A percentile compares a stretch with the other conserved stretches of the same genome.
Conservation (phyloP, 2,329 filamentous ascomycete species). For the Trichoderma brevicompactum region DNA sequence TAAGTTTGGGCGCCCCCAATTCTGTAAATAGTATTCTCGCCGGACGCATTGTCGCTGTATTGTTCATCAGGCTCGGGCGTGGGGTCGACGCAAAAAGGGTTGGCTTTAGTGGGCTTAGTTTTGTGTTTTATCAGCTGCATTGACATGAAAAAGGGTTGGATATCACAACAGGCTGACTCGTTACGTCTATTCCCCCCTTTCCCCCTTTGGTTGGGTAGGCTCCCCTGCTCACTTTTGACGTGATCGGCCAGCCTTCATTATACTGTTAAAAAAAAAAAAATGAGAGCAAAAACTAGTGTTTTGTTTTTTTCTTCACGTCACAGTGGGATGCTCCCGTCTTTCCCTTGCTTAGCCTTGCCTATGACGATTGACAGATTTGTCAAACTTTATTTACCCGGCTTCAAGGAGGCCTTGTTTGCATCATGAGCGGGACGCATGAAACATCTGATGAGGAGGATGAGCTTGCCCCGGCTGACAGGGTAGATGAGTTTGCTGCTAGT, state of each 20-base stretch:
- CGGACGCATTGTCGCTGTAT: background rate
- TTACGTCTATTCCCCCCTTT: background rate
- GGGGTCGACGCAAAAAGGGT: background rate
- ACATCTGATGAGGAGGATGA: constrained; percentile 11
- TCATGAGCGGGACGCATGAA: constrained; percentile 17
- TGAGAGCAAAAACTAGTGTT: background rate
- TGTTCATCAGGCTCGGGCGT: background rate
- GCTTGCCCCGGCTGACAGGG: constrained; percentile 3
- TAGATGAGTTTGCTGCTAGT: background rate
- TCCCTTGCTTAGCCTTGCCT: background rate
- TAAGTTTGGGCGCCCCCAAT: background rate
- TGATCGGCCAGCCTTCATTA: background rate
- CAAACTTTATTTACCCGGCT: constrained; percentile 17
- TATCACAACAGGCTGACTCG: constrained; percentile 22
- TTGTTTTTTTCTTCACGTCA: background rate
- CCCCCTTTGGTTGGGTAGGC: background rate
- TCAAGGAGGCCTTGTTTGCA: constrained; percentile 17
- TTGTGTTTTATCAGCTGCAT: background rate
- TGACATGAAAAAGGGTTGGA: constrained; percentile 15
- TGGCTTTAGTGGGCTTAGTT: background rate
- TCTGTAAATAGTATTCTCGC: background rate
- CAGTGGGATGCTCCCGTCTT: background rate
- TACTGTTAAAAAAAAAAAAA: background rate
- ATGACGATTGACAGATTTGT: constrained; percentile 6
- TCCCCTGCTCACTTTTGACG: constrained; percentile 8